Conservation (phyloP, 2,329 filamentous ascomycete genomes). For the Aspergillus nomiae region DNA sequence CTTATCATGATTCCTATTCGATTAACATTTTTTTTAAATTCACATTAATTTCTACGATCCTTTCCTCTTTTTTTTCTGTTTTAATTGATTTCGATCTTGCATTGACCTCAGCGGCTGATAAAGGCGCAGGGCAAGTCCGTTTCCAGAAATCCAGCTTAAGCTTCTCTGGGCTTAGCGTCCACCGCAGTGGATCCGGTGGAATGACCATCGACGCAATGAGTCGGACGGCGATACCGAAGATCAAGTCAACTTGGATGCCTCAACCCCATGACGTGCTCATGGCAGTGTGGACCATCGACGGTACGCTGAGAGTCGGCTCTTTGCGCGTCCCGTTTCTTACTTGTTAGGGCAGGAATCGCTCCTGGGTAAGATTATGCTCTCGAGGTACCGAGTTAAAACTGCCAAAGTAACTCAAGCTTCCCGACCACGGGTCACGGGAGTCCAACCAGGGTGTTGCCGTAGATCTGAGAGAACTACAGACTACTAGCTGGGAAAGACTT, state of each 20-base stretch:
- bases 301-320: not conserved
- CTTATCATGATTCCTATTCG: not conserved
- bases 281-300: not conserved
- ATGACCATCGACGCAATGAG: not conserved
- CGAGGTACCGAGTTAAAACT: not conserved
- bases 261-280: not conserved
- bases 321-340: not conserved
- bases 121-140: not conserved
- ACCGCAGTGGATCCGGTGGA: not conserved
- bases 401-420: not conserved
- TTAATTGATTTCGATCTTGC: not conserved
- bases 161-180: not conserved
- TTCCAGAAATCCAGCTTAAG: not conserved
- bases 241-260: not conserved
- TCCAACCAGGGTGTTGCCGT: not conserved
- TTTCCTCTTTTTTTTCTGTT: no score
- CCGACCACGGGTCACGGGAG: not conserved
- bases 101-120: conserved; percentile 1
- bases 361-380: not conserved
- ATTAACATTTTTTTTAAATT: not conserved
- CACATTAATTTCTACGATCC: not conserved
- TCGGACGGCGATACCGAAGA: not conserved
- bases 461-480: no score
- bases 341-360: not conserved
- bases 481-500: not conserved